phyloP scores from a whole-genome alignment of 345 rosid genomes.

The Brassica juncea region DNA sequence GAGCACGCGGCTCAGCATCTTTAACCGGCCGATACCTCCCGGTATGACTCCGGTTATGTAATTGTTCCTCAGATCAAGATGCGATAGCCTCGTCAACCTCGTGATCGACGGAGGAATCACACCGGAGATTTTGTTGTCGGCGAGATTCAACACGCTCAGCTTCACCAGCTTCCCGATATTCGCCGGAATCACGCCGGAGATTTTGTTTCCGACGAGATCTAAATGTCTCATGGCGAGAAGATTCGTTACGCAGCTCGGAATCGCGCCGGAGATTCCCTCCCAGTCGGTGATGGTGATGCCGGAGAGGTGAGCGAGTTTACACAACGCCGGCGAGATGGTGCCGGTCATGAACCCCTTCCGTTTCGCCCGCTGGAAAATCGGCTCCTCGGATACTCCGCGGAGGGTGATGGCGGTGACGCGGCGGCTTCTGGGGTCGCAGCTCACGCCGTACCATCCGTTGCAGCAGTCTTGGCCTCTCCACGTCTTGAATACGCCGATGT shows the following conservation, averaged over 20 bases:
- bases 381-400: constrained; percentile 88
- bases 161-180: constrained; percentile 58
- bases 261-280: constrained; percentile 69
- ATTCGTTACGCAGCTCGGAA: constrained; percentile 61
- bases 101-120: constrained; percentile 60
- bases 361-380: constrained; percentile 63
- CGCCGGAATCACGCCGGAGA: constrained; percentile 68
- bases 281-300: constrained; percentile 65
- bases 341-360: constrained; percentile 80
- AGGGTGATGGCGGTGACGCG: constrained; percentile 70
- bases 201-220: constrained; percentile 69
- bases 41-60: constrained; percentile 63
- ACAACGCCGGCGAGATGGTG: constrained; percentile 58
- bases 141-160: constrained; percentile 65
- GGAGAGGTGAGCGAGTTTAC: constrained; percentile 62
- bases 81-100: constrained; percentile 54
- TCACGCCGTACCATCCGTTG: constrained; percentile 71
- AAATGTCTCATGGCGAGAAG: constrained; percentile 56
- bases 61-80: constrained; percentile 70
- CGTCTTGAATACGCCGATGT: constrained; percentile 68
- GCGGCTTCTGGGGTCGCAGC: constrained; percentile 59
- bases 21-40: constrained; percentile 55
- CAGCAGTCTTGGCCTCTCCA: constrained; percentile 79
- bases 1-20: constrained; percentile 70
- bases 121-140: constrained; percentile 64